Evolutionary conservation across 2,329 filamentous ascomycete species (phyloP), one percentile per base, ranked within the genome.

Genomic region (Fusarium sp.): DNA sequence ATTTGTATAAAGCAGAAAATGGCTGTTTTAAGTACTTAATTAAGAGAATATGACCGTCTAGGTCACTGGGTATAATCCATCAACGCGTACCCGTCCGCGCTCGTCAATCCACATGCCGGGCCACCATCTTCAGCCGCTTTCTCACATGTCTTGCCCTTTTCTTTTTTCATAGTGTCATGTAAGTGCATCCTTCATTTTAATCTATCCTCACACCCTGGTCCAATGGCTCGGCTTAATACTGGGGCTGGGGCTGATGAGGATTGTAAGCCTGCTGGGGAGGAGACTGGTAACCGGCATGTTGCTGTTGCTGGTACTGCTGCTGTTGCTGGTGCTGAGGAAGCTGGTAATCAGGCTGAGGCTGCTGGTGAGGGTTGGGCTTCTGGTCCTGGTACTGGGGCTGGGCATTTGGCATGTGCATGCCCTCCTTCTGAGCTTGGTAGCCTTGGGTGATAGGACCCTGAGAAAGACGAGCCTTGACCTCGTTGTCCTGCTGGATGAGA

Each of bases 401-500:
- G 43, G 53, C 22, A 34, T 47, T 61, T 38, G 55, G 79, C 80
- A 82, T 79, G 18, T 74, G 63, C 81, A 83, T 83, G 24, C 76
- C 78, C 59, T 79, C 74, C 68, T 80, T 78, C 61, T 80, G 75
- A 47, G 76, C 59, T 69, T 82, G 79, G 62, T 83, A 83, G 32
- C 74, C 76, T 65, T 80, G 75, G n/a, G 72, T 77, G 52, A 78
- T 65, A 49, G 76, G 75, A 4, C 71, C 73, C 20, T 68, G 69
- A 12, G 74, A 66, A 65, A 75, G 45, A 71, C 75, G 59, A 72
- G 71, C 32, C 70, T 75, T 73, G 68, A 84, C 82, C 73, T 90
- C 87, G 70, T 87, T 87, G 62, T 89, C 86, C 59, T 88, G 83
- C 79, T 90, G 88, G 67, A 88, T 82, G 61, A 88, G 77, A 8